These are phyloP conservation scores for Balakata baccata DNA, from an alignment of 345 rosid species.

Conservation along the genomic window DNA sequence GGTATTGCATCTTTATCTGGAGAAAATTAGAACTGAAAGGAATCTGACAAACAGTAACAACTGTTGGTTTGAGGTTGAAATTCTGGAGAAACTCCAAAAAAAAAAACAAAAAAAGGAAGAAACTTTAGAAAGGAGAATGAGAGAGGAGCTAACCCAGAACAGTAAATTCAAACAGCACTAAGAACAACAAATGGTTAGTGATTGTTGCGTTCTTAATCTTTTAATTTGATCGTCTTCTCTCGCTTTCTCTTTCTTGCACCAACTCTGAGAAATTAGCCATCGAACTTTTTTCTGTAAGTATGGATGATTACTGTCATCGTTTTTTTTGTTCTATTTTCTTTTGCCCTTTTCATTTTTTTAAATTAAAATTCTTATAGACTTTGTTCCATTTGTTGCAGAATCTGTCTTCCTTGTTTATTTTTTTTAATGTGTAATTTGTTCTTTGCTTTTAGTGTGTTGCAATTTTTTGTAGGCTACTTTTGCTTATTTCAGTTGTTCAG, in stretches of 20 bases:
- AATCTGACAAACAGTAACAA: too few relatives aligned
- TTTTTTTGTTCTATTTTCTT: background rate
- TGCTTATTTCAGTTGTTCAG: constrained; percentile 25
- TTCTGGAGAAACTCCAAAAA: constrained; percentile 15
- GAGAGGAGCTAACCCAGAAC: constrained; percentile 6
- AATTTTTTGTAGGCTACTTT: constrained; percentile 23
- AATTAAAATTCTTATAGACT: background rate
- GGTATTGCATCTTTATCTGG: too few relatives aligned
- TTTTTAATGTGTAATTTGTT: background rate
- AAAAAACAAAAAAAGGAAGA: constrained; percentile 9
- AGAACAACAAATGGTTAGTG: constrained; percentile 13
- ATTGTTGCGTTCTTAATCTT: constrained; percentile 15
- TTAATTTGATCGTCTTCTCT: too few relatives aligned
- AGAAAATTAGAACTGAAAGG: too few relatives aligned
- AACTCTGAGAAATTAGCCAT: constrained; percentile 13
- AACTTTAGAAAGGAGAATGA: constrained; percentile 14
- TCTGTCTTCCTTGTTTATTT: background rate
- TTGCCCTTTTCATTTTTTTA: background rate
- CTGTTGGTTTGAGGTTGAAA: too few relatives aligned
- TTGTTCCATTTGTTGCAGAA: background rate
- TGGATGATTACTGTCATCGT: background rate
- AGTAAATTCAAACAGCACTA: constrained; percentile 14
- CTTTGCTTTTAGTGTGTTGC: too few relatives aligned
- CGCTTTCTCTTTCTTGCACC: background rate
- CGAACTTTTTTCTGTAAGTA: constrained; percentile 28